These are phyloP conservation scores for Tillandsia fasciculata DNA, from an alignment of 176 grass and related monocot species.

Conservation along the genomic window DNA sequence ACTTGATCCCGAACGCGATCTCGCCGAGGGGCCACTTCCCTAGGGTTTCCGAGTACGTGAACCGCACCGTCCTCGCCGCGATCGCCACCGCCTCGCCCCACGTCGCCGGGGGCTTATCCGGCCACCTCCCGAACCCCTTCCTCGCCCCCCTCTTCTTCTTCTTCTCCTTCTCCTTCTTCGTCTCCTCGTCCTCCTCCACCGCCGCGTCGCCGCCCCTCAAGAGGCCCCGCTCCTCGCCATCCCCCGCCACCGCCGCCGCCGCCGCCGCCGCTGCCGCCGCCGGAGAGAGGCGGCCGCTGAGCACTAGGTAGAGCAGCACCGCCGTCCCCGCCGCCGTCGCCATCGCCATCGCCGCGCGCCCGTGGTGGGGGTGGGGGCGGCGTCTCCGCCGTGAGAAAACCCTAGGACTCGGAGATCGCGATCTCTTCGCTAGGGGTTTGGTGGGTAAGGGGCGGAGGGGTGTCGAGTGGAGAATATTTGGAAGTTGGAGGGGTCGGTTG, in stretches of 20 bases:
- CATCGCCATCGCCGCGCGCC: conserved; percentile 27
- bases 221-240: conserved; percentile 2
- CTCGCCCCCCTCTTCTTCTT: background rate
- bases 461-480: background rate
- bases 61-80: conserved; percentile 37
- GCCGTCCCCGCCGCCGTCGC: conserved; percentile 56
- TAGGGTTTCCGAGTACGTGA: conserved; percentile 66
- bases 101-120: conserved; percentile 39
- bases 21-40: conserved; percentile 84
- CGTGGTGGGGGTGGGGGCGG: conserved; percentile 17
- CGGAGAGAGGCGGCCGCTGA: conserved; percentile 48
- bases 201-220: background rate
- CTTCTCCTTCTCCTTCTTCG: conserved; percentile 6
- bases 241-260: conserved; percentile 10
- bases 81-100: conserved; percentile 35
- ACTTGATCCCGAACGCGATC: conserved; percentile 78
- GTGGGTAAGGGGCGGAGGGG: background rate
- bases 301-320: conserved; percentile 61
- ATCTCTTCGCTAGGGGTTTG: background rate
- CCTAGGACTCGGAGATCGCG: background rate
- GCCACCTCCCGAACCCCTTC: conserved; percentile 24
- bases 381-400: background rate
- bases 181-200: conserved; percentile 27
- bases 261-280: conserved; percentile 8
- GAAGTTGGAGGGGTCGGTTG: background rate